Conservation (phyloP, 306 rosid genomes). For the Sechiopsis laciniata region DNA sequence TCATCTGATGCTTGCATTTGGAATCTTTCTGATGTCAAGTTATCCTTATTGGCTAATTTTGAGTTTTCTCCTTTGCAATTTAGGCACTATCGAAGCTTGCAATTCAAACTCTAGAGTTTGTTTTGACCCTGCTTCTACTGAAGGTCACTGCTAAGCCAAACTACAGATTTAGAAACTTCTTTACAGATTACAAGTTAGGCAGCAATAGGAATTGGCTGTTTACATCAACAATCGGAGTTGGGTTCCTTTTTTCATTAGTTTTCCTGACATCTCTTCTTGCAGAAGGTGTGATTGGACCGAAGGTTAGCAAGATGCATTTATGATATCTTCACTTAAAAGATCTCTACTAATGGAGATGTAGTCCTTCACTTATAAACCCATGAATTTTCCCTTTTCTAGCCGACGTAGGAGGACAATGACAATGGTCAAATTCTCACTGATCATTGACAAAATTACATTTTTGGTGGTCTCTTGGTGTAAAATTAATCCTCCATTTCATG, state of each 20-base stretch:
- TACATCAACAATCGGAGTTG: conserved; percentile 59
- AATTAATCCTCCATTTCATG: too few relatives aligned
- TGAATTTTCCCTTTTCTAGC: too few relatives aligned
- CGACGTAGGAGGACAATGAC: too few relatives aligned
- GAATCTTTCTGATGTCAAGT: neutral
- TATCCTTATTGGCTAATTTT: neutral
- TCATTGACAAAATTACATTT: too few relatives aligned
- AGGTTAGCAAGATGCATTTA: conserved; percentile 38
- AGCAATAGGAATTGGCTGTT: conserved; percentile 55
- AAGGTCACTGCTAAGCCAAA: conserved; percentile 56
- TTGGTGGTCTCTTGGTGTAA: too few relatives aligned
- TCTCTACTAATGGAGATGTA: too few relatives aligned
- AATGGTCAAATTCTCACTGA: too few relatives aligned
- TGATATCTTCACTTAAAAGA: neutral
- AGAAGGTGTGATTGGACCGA: conserved; percentile 39
- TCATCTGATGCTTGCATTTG: neutral
- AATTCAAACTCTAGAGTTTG: conserved; percentile 56
- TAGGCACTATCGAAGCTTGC: conserved; percentile 61
- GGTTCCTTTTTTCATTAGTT: conserved; percentile 49
- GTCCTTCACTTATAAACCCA: too few relatives aligned
- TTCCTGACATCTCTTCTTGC: conserved; percentile 46
- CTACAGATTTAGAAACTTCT: conserved; percentile 38
- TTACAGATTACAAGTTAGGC: conserved; percentile 28
- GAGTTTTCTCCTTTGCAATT: conserved; percentile 12
- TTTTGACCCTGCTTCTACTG: conserved; percentile 44